phyloP scores from a whole-genome alignment of 768 basidiomycete genomes.

The Nidularia sp. region DNA sequence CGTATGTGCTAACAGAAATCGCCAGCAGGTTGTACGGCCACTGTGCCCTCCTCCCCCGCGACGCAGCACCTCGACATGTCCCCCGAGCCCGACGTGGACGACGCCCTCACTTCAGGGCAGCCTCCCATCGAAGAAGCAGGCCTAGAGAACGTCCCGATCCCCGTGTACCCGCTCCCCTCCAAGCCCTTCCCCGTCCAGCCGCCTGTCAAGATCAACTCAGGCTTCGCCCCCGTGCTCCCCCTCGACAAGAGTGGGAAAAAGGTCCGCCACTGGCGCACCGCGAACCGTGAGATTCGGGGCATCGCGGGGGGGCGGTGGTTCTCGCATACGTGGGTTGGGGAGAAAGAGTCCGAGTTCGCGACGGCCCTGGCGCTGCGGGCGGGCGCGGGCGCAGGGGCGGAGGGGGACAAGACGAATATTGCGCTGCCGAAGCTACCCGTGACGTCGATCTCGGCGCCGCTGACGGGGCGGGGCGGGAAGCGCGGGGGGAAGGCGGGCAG shows the following conservation, averaged over 20 bases:
- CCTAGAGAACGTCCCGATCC: constrained; percentile 59
- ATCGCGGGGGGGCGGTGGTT: constrained; percentile 86
- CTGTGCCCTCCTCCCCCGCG: constrained; percentile 70
- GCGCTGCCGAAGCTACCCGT: constrained; percentile 32
- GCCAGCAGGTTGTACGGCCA: constrained; percentile 53
- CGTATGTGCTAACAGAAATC: constrained; percentile 3
- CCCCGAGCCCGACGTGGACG: constrained; percentile 45
- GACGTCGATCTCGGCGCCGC: constrained; percentile 43
- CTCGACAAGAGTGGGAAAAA: constrained; percentile 62
- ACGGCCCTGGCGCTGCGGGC: constrained; percentile 20
- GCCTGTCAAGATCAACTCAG: constrained; percentile 70
- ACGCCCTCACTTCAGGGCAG: constrained; percentile 24
- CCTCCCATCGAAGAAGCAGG: constrained; percentile 38
- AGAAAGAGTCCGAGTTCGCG: constrained; percentile 70
- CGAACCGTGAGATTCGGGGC: constrained; percentile 74
- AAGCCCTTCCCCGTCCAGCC: constrained; percentile 82
- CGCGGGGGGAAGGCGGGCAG: constrained; percentile 38
- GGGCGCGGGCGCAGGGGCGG: constrained; percentile 20
- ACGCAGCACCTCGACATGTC: constrained; percentile 44
- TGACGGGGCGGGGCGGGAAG: constrained; percentile 29
- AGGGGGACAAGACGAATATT: constrained; percentile 27
- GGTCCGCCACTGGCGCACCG: constrained; percentile 69
- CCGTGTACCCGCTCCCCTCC: constrained; percentile 74
- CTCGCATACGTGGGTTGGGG: constrained; percentile 76
- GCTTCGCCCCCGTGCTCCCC: constrained; percentile 63